These are phyloP conservation scores for Euphorbia corollata DNA, from an alignment of 441 rosid genomes.

Conservation along the genomic window DNA sequence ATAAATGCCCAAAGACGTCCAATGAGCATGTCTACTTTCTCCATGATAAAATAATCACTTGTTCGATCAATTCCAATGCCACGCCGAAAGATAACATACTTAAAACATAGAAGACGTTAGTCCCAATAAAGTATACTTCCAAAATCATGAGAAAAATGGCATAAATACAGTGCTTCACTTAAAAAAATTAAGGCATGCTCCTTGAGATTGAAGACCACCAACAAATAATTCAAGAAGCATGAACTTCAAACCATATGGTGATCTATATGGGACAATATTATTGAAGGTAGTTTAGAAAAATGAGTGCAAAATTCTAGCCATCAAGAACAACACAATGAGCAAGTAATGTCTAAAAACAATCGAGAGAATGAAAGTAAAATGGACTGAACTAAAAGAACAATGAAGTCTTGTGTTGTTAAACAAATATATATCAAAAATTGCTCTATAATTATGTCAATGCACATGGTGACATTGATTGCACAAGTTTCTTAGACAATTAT, in stretches of 20 bases:
- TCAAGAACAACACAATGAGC: background rate
- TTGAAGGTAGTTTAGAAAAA: background rate
- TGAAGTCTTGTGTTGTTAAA: background rate
- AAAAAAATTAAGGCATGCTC: background rate
- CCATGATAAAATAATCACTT: conserved; percentile 74
- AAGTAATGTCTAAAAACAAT: background rate
- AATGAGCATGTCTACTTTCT: conserved; percentile 80
- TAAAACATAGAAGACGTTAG: conserved; percentile 9
- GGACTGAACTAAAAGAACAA: background rate
- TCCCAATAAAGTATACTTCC: background rate
- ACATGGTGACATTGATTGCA: background rate
- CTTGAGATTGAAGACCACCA: background rate
- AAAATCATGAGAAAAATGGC: background rate
- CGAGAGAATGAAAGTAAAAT: background rate
- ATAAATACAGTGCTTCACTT: conserved; percentile 4
- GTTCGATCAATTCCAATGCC: conserved; percentile 87
- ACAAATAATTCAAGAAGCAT: background rate
- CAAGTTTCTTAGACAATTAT: background rate
- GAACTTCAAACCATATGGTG: background rate
- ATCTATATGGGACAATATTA: background rate
- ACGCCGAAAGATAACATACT: conserved; percentile 90
- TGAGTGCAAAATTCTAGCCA: background rate
- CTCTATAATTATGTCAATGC: background rate
- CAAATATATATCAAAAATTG: background rate
- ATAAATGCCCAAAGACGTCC: conserved; percentile 68